Conservation (phyloP, 306 rosid species). For the Malus asiatica region DNA sequence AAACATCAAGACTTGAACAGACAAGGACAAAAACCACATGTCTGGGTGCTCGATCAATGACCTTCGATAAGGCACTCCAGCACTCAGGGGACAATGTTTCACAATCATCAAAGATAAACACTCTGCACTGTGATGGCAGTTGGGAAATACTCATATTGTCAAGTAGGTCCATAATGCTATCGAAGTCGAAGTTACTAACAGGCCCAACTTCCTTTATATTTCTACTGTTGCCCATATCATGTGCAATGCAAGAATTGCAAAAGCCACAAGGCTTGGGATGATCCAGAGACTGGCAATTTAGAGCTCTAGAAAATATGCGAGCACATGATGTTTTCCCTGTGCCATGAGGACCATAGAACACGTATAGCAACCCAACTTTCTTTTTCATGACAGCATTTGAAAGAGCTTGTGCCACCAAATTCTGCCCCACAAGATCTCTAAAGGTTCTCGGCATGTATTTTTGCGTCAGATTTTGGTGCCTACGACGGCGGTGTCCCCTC, state of each 20-base stretch:
- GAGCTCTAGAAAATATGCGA: conserved; percentile 85
- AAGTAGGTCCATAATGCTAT: conserved; percentile 75
- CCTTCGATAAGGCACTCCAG: conserved; percentile 92
- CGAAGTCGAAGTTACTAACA: conserved; percentile 78
- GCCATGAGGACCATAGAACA: conserved; percentile 96
- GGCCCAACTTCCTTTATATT: conserved; percentile 86
- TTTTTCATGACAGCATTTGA: conserved; percentile 73
- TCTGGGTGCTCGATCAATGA: conserved; percentile 97
- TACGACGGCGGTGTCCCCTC: conserved; percentile 44
- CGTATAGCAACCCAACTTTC: conserved; percentile 79
- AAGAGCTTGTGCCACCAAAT: conserved; percentile 90
- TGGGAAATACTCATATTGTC: conserved; percentile 71
- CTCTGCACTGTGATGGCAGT: conserved; percentile 67
- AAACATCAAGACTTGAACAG: conserved; percentile 90
- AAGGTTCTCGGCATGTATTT: conserved; percentile 81
- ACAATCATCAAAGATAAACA: conserved; percentile 89
- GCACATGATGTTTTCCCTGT: conserved; percentile 95
- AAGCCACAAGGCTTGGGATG: conserved; percentile 87
- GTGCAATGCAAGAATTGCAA: conserved; percentile 80
- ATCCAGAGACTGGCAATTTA: conserved; percentile 79
- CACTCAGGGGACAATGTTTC: conserved; percentile 72
- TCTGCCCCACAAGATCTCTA: conserved; percentile 89
- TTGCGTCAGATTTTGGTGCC: conserved; percentile 86
- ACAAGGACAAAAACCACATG: conserved; percentile 93
- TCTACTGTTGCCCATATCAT: conserved; percentile 74